Evolutionary conservation across 2,329 filamentous ascomycete species (phyloP).

Genomic region (Thielaviopsis populi): DNA sequence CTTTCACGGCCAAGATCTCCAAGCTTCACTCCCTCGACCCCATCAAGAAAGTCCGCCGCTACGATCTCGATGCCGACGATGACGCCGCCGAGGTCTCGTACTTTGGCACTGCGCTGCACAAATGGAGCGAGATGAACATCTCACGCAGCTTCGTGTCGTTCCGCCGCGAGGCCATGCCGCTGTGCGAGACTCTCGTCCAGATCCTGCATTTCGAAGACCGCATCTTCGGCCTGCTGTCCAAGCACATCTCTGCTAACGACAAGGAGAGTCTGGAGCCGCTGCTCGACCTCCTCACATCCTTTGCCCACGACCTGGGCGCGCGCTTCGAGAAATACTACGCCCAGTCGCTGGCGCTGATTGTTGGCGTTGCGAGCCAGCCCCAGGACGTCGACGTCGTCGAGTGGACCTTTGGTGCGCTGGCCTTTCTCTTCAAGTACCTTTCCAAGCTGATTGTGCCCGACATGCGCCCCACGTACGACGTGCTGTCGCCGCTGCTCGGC

Average conservation of each 20-base stretch:
- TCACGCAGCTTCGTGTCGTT: slow-evolving; percentile 69
- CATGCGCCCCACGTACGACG: slow-evolving; percentile 66
- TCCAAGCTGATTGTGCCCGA: slow-evolving; percentile 76
- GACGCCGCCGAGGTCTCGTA: slow-evolving; percentile 67
- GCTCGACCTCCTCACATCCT: slow-evolving; percentile 73
- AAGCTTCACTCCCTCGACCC: slow-evolving; percentile 85
- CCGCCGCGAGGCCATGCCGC: slow-evolving; percentile 54
- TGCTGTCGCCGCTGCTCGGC: slow-evolving; percentile 72
- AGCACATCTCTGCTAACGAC: slow-evolving; percentile 64
- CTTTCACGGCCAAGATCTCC: slow-evolving; percentile 77
- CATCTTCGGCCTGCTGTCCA: slow-evolving; percentile 63
- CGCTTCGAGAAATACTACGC: slow-evolving; percentile 83
- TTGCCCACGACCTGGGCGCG: slow-evolving; percentile 82
- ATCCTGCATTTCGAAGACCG: slow-evolving; percentile 79
- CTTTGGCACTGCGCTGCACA: slow-evolving; percentile 65
- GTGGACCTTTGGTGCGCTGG: slow-evolving; percentile 88
- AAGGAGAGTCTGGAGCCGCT: slow-evolving; percentile 71
- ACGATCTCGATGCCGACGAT: slow-evolving; percentile 69
- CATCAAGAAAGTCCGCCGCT: slow-evolving; percentile 71
- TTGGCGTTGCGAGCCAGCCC: slow-evolving; percentile 61
- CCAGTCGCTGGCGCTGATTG: slow-evolving; percentile 57
- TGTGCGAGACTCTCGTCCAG: slow-evolving; percentile 82
- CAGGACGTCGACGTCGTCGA: slow-evolving; percentile 82
- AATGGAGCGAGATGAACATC: slow-evolving; percentile 86
- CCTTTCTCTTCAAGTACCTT: slow-evolving; percentile 95